Evolutionary conservation across 2,329 filamentous ascomycete genomes (phyloP), one percentile per base, ranked within the genome.

Genomic region (Clarireedia paspali): DNA sequence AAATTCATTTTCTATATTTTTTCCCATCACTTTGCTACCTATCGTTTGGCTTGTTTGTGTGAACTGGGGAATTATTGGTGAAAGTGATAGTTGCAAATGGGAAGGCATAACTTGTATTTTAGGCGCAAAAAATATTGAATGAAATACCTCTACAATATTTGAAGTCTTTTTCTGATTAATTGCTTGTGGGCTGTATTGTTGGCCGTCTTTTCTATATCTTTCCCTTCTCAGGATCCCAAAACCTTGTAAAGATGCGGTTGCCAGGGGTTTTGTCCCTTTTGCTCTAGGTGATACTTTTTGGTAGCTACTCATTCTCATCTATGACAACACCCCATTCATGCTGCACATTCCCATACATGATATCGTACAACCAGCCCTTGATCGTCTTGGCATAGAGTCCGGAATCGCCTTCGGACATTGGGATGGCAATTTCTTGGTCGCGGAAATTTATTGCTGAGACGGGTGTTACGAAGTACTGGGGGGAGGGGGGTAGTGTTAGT

Each of bases 311-410:
- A 44, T 67, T 58, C 64, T 88, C 84, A 47, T 81, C 74, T 44
- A 90, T 77, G 36, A 87, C 76, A 56, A 88, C 78, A 26, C 80
- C 83, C 86, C 87, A 91, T 49, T 80, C 73, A 69, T 90, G 85
- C 57, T 84, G 67, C 65, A 79, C 81, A 55, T 79, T 79, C 24
- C 87, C 87, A 69, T 86, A 90, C 82, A 88, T 89, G 71, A 90
- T 88, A 63, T 85, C 83, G 63, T 77, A 75, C 60, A 90, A 72
- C 80, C 80, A 85, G 42, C 73, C 72, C 77, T 88, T 89, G 68
- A 90, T 71, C 69, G 75, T 74, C 63, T 71, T 65, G 24, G 83
- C 83, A 67, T 83, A 77, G 47, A 74, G 66, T 44, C 80, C 83
- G 52, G 72, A 73, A 47, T 74, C 68, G 44, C 76, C 77, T 59